A percentile compares a stretch with the other conserved stretches of the same genome.
These are phyloP conservation scores for Eucalyptus leucophloia DNA, from an alignment of 345 rosid genomes.

Conservation along the genomic window DNA sequence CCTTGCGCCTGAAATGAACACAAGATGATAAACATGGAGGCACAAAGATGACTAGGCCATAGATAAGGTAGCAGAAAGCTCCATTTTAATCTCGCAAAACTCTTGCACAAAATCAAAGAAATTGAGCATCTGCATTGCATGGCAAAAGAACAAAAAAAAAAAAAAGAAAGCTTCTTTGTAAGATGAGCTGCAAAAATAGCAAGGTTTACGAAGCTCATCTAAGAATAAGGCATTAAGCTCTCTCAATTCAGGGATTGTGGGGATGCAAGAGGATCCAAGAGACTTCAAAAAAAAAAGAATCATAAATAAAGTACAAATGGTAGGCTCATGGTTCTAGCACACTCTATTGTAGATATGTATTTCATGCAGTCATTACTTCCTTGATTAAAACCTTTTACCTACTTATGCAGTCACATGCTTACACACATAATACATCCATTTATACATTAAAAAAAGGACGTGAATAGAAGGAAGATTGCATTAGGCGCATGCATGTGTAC, in stretches of 20 bases:
- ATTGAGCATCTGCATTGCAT: background rate
- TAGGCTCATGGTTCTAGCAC: background rate
- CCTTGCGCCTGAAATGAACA: conserved; percentile 60
- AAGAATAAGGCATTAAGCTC: background rate
- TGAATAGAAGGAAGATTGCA: background rate
- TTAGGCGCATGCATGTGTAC: background rate
- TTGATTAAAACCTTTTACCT: background rate
- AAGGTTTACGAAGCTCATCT: background rate
- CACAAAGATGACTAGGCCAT: background rate
- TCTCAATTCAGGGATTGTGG: background rate
- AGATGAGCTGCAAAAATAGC: background rate
- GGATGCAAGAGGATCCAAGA: background rate
- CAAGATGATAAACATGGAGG: background rate
- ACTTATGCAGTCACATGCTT: background rate
- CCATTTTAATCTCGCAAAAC: background rate
- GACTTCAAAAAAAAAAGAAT: background rate
- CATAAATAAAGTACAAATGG: background rate
- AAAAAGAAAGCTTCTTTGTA: background rate
- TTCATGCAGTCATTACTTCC: background rate
- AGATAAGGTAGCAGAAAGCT: background rate
- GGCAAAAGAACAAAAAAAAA: background rate
- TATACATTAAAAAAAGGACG: background rate
- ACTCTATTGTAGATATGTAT: background rate
- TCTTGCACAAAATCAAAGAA: background rate
- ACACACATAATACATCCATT: background rate